Percentiles rank a stretch among this genome's conserved stretches.
Evolutionary conservation across 371 early-diverging fungal species (phyloP).

Genomic region (Apophysomyces variabilis): DNA sequence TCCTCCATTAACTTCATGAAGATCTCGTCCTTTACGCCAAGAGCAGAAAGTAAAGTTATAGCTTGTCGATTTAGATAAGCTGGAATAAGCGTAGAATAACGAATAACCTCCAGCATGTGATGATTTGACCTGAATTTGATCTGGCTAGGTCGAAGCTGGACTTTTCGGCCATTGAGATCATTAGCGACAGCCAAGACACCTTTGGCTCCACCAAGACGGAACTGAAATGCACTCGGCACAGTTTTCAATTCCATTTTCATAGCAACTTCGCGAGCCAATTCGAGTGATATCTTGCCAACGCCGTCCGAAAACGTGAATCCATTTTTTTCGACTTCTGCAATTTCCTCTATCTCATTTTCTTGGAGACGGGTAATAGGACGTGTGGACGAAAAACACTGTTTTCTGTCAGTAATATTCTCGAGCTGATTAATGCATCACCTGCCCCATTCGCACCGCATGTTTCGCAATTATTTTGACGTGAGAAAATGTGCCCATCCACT

Average conservation of each 20-base stretch:
- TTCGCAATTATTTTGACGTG: slow-evolving; percentile 74
- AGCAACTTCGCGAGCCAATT: slow-evolving; percentile 59
- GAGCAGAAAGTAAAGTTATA: slow-evolving; percentile 66
- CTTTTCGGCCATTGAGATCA: slow-evolving; percentile 23
- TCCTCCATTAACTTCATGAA: slow-evolving; percentile 55
- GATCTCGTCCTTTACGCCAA: slow-evolving; percentile 65
- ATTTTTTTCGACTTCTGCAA: slow-evolving; percentile 62
- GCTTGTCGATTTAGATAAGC: slow-evolving; percentile 78
- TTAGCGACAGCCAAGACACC: slow-evolving; percentile 64
- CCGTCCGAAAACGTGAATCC: slow-evolving; percentile 83
- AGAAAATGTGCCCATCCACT: slow-evolving; percentile 78
- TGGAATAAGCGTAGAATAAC: slow-evolving; percentile 56
- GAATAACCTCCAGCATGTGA: slow-evolving; percentile 66
- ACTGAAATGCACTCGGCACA: slow-evolving; percentile 79
- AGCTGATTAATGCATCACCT: slow-evolving; percentile 29
- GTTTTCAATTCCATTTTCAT: slow-evolving; percentile 50
- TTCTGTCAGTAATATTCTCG: not conserved
- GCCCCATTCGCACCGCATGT: slow-evolving; percentile 76
- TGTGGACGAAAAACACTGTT: slow-evolving; percentile 70
- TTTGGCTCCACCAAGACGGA: slow-evolving; percentile 83
- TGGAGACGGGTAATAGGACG: slow-evolving; percentile 48
- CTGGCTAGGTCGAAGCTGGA: slow-evolving; percentile 71
- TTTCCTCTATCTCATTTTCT: slow-evolving; percentile 40
- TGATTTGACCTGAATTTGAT: slow-evolving; percentile 70
- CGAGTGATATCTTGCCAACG: slow-evolving; percentile 71